A percentile compares a stretch with the other conserved stretches of the same genome.
Conservation (phyloP, 2,329 filamentous ascomycete species). For the Botryosphaeria dothidea region DNA sequence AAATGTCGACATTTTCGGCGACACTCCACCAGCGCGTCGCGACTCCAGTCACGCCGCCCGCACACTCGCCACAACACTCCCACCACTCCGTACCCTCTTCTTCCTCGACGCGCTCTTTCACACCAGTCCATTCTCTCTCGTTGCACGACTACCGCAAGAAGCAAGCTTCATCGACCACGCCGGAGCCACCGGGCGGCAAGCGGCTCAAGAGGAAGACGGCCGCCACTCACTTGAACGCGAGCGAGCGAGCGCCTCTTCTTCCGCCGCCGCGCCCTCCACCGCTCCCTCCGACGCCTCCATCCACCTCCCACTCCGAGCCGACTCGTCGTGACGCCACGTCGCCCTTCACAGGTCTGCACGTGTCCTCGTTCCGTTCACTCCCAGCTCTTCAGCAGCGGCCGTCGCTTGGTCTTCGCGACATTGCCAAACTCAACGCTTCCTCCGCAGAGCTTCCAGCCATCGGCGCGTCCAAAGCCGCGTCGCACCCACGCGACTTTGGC, state of each 20-base stretch:
- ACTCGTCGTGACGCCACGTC: constrained; percentile 23
- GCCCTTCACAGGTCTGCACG: constrained; percentile 26
- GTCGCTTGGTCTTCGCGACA: constrained; percentile 29
- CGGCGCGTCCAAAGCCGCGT: neutral
- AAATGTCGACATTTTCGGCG: constrained; percentile 15
- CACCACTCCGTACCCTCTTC: constrained; percentile 28
- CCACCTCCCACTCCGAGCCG: constrained; percentile 29
- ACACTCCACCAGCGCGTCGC: constrained; percentile 5
- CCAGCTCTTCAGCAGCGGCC: constrained; percentile 28
- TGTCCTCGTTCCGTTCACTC: constrained; percentile 21
- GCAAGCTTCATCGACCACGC: constrained; percentile 35
- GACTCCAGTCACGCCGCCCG: constrained; percentile 34
- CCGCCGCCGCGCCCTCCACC: constrained; percentile 25
- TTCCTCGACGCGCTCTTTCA: constrained; percentile 17
- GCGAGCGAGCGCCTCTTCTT: constrained; percentile 27
- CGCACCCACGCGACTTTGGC: constrained; percentile 6
- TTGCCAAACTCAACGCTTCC: constrained; percentile 11
- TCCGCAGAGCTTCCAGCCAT: neutral
- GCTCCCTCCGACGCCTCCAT: constrained; percentile 29
- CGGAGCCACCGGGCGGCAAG: constrained; percentile 31
- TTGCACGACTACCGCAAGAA: constrained; percentile 43
- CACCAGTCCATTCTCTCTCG: constrained; percentile 33
- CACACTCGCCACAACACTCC: constrained; percentile 40
- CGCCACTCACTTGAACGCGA: constrained; percentile 32
- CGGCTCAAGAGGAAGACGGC: constrained; percentile 40